These are phyloP conservation scores for Sporothrix mexicana DNA, from an alignment of 2,329 filamentous ascomycete genomes.

Conservation along the genomic window DNA sequence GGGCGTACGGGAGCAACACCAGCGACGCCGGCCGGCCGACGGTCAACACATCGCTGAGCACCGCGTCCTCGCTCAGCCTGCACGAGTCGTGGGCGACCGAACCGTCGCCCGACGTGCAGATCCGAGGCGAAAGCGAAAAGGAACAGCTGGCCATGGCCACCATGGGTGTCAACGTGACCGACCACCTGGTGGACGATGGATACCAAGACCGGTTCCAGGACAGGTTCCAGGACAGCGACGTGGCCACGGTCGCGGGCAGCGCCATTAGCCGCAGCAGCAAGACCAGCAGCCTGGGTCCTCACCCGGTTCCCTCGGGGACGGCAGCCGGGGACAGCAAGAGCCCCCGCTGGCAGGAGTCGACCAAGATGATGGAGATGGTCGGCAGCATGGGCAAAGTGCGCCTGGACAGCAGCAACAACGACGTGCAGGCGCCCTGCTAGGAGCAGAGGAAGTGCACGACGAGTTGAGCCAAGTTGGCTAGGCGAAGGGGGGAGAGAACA, in stretches of 20 bases:
- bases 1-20: neutral
- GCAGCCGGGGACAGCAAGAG: conserved; percentile 19
- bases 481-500: too few species aligned
- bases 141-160: neutral
- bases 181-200: too few species aligned
- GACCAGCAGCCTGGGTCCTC: neutral
- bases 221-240: conserved; percentile 15
- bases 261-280: conserved; percentile 19
- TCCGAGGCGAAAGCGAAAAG: neutral
- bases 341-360: conserved; percentile 30
- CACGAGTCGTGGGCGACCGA: conserved; percentile 30
- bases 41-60: conserved; percentile 27
- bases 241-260: neutral
- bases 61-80: conserved; percentile 27
- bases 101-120: conserved; percentile 17
- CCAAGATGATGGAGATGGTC: conserved; percentile 35
- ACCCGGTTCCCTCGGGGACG: too few species aligned
- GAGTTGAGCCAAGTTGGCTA: too few species aligned
- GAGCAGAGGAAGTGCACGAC: neutral
- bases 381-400: conserved; percentile 35
- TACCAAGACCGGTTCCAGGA: neutral
- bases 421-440: conserved; percentile 35
- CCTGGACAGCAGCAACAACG: conserved; percentile 30
- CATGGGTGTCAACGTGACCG: too few species aligned
- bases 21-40: neutral